Percentiles rank a stretch among this genome's conserved stretches.
These are phyloP conservation scores for Debaryomycetaceae sp. DNA, from an alignment of 1,139 yeast species.

Conservation along the genomic window DNA sequence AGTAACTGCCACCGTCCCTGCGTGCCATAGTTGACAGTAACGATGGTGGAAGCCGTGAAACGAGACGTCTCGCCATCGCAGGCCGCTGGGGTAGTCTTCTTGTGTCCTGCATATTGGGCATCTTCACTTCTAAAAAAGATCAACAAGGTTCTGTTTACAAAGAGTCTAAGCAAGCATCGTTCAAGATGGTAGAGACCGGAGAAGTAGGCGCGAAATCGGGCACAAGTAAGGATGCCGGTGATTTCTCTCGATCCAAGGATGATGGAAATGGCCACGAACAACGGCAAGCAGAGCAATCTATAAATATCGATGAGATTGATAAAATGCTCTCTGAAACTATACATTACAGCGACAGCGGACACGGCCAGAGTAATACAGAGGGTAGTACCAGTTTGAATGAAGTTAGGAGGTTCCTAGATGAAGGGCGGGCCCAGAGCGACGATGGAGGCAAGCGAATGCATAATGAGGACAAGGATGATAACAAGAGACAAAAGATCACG, in stretches of 20 bases:
- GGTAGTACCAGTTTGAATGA: background rate
- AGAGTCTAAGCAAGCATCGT: background rate
- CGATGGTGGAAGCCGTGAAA: no score
- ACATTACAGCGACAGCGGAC: conserved; percentile 4
- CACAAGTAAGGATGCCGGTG: background rate
- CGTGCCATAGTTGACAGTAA: no score
- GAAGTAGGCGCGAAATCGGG: background rate
- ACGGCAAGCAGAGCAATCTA: conserved; percentile 6
- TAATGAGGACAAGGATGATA: background rate
- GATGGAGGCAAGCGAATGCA: background rate
- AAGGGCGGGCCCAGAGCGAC: background rate
- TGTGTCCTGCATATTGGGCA: background rate
- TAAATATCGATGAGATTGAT: conserved; percentile 15
- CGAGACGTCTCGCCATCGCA: no score
- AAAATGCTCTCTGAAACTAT: conserved; percentile 16
- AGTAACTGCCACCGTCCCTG: no score
- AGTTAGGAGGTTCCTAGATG: background rate
- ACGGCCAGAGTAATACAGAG: background rate
- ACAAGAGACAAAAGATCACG: conserved; percentile 2
- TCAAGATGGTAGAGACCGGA: background rate
- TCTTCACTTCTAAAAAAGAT: background rate
- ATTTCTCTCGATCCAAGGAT: conserved; percentile 4
- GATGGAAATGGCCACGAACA: background rate
- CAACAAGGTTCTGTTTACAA: background rate
- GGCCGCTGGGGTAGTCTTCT: no score